Base-by-base conservation (phyloP, 768 basidiomycete species). In the Amanita pseudoporphyria region DNA sequence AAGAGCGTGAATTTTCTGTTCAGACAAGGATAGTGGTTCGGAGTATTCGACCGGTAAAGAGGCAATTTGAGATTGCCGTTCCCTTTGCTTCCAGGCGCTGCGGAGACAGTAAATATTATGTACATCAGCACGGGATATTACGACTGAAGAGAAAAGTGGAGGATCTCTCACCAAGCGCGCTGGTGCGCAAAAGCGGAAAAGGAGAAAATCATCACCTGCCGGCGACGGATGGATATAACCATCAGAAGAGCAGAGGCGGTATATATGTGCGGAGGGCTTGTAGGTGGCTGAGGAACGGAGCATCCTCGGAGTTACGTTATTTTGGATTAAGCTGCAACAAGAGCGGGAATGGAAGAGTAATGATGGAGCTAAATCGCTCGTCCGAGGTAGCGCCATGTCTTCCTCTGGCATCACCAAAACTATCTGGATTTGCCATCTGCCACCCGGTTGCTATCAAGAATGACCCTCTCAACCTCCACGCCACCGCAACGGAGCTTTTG, bases 1-100 rank as follows among this genome's bases (percentile, higher is more conserved):
- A n/a, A 76, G 72, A 57, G 70, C 62, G 62, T 77, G 74, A 31
- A 74, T 63, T 60, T 73, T 72, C 51, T 70, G 60, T 63, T 77
- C 73, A 44, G 64, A 57, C 52, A 62, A 58, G 35, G 73, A 70
- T 51, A 74, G 73, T 54, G 69, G 67, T 21, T 62, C 51, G 13
- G 68, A 67, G 52, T 70, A 72, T 48, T 58, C 43, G 52, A 65
- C 56, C 31, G 68, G 64, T 22, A 74, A 64, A 14, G 69, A 63
- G 53, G 68, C 68, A 54, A 75, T 64, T 56, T 70, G 62, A 26
- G 64, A 62, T 60, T 71, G 66, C 46, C 72, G 71, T 54, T 74
- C 69, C 48, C 62, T 56, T 60, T 71, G 72, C 58, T 74, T 75
- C 64, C 65, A 63, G 52, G 64, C 61, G 59, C 74, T 77, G 32